phyloP scores from a whole-genome alignment of 73 alveolate genomes.

The Effrenium voratum region DNA sequence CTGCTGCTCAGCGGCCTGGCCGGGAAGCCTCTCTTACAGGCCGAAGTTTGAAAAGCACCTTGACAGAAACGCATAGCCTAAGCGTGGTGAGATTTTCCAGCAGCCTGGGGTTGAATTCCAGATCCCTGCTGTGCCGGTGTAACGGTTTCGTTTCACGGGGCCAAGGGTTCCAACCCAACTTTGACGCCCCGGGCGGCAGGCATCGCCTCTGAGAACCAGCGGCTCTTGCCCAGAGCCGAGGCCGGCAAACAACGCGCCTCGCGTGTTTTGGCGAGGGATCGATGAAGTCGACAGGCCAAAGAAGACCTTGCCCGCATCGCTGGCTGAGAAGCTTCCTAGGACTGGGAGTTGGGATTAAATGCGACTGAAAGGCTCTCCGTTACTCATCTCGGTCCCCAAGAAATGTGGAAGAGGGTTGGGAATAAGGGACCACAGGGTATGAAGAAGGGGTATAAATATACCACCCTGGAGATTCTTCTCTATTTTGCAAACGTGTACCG shows the following conservation, averaged over 20 bases:
- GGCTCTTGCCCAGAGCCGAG: not conserved
- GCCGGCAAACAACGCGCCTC: too few species aligned
- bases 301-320: slow-evolving; percentile 2
- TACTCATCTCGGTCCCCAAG: not conserved
- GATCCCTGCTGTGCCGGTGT: not conserved
- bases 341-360: not conserved
- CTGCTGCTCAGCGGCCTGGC: slow-evolving; percentile 53
- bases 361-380: not conserved
- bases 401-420: too few species aligned
- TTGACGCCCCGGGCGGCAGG: not conserved
- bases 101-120: not conserved
- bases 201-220: not conserved
- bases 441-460: too few species aligned
- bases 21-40: not conserved
- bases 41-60: too few species aligned
- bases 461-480: too few species aligned
- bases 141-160: too few species aligned
- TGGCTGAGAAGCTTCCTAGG: slow-evolving; percentile 42
- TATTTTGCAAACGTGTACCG: too few species aligned
- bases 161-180: not conserved
- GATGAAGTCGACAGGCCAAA: not conserved
- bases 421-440: not conserved
- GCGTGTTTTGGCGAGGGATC: not conserved
- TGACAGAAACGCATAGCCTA: not conserved
- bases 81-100: not conserved